A percentile compares a stretch with the other conserved stretches of the same genome.
These are phyloP conservation scores for Letharia columbiana DNA, from an alignment of 495 filamentous ascomycete species.

Conservation along the genomic window DNA sequence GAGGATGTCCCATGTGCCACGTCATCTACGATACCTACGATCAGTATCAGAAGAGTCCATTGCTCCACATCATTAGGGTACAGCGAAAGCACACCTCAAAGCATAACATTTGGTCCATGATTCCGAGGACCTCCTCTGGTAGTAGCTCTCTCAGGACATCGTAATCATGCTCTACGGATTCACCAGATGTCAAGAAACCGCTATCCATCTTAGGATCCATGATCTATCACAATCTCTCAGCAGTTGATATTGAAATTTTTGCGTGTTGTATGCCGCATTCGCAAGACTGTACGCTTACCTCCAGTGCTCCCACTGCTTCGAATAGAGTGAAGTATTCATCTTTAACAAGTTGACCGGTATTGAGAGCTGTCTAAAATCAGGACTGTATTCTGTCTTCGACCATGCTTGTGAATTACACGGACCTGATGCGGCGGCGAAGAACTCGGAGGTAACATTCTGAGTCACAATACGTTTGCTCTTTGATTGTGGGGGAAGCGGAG, in stretches of 20 bases:
- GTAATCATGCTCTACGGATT: constrained; percentile 78
- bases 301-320: constrained; percentile 87
- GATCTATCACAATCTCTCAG: constrained; percentile 48
- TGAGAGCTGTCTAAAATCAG: constrained; percentile 47
- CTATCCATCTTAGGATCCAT: constrained; percentile 99
- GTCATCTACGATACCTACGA: constrained; percentile 56
- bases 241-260: background rate
- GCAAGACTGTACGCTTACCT: constrained; percentile 50
- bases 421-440: constrained; percentile 23
- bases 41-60: constrained; percentile 27
- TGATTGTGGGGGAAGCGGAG: background rate
- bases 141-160: constrained; percentile 60
- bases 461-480: background rate
- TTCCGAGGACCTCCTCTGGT: constrained; percentile 75
- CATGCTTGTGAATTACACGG: background rate
- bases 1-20: constrained; percentile 90
- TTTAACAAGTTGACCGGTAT: constrained; percentile 77
- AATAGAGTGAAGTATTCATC: constrained; percentile 91
- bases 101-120: constrained; percentile 89
- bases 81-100: constrained; percentile 55
- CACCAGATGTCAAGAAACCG: constrained; percentile 65
- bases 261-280: background rate
- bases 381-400: background rate
- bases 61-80: constrained; percentile 8
- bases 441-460: constrained; percentile 22